These are phyloP conservation scores for Claviceps spartinae DNA, from an alignment of 2,329 filamentous ascomycete species.

Conservation along the genomic window DNA sequence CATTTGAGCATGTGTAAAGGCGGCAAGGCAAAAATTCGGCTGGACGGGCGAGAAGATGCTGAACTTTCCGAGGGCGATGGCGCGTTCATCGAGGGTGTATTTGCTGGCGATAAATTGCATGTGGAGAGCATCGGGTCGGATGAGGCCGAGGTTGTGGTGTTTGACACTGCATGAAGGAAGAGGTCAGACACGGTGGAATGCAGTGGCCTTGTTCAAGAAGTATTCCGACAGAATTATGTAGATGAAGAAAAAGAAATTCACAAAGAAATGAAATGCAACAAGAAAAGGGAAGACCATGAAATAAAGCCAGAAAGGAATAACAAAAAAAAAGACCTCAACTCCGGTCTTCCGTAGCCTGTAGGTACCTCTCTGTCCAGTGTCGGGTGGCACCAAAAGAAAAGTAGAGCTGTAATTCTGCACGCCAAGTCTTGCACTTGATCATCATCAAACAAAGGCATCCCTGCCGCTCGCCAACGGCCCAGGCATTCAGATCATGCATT, in stretches of 20 bases:
- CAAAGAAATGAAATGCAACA: no score
- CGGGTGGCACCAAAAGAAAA: no score
- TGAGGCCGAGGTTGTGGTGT: slow-evolving; percentile 55
- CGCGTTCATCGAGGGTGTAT: slow-evolving; percentile 55
- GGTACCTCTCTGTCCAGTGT: no score
- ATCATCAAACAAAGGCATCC: neutral
- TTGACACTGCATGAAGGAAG: slow-evolving; percentile 40
- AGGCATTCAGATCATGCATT: neutral
- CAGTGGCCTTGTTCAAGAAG: neutral
- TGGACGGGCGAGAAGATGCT: slow-evolving; percentile 52
- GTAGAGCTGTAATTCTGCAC: no score
- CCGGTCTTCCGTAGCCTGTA: no score
- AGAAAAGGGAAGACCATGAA: no score
- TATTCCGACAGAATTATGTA: neutral
- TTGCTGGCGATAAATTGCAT: slow-evolving; percentile 47
- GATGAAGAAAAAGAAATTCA: neutral
- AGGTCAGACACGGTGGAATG: neutral
- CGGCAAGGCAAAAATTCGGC: slow-evolving; percentile 57
- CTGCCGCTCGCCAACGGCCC: neutral
- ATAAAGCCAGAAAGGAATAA: no score
- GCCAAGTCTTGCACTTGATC: neutral
- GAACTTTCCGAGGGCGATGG: slow-evolving; percentile 64
- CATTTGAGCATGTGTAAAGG: slow-evolving; percentile 71
- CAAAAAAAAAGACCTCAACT: no score
- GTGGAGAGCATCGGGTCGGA: slow-evolving; percentile 56